Evolutionary conservation across 352 stramenopile species (phyloP).

Genomic region (Aphanomyces invadans): DNA sequence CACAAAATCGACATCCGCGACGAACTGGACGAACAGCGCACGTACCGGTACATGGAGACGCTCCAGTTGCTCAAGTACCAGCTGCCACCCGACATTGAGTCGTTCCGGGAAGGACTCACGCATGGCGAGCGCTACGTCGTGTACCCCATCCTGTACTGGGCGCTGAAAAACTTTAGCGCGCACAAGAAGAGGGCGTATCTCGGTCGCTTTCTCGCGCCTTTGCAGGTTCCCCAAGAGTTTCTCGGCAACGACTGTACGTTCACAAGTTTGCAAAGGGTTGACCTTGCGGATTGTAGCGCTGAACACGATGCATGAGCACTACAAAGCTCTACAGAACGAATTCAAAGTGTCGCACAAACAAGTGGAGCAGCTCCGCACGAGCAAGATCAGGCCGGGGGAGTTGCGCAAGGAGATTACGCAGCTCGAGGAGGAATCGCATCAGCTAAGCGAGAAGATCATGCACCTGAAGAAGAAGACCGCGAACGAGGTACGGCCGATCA

Average conservation of each 20-base stretch:
- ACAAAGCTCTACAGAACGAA: slow-evolving; percentile 89
- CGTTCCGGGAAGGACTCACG: slow-evolving; percentile 65
- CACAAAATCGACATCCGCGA: slow-evolving; percentile 79
- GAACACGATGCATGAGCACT: slow-evolving; percentile 81
- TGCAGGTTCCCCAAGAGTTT: slow-evolving; percentile 91
- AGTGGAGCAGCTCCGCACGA: slow-evolving; percentile 71
- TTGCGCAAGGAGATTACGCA: slow-evolving; percentile 87
- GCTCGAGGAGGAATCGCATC: slow-evolving; percentile 85
- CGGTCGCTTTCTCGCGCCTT: slow-evolving; percentile 83
- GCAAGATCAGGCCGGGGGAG: slow-evolving; percentile 74
- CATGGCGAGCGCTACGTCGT: slow-evolving; percentile 82
- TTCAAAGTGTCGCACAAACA: slow-evolving; percentile 89
- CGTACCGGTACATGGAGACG: slow-evolving; percentile 86
- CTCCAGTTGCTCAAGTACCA: slow-evolving; percentile 91
- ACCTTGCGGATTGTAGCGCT: slow-evolving; percentile 30
- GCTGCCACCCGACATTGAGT: slow-evolving; percentile 56
- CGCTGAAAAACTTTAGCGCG: slow-evolving; percentile 73
- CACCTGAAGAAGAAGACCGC: slow-evolving; percentile 84
- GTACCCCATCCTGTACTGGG: slow-evolving; percentile 90
- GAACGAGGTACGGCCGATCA: slow-evolving; percentile 31
- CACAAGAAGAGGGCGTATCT: slow-evolving; percentile 93
- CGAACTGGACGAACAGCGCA: slow-evolving; percentile 68
- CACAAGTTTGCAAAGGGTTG: not conserved
- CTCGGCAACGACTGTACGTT: slow-evolving; percentile 74
- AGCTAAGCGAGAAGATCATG: slow-evolving; percentile 87